A percentile compares a stretch with the other conserved stretches of the same genome.
phyloP scores from a whole-genome alignment of 495 filamentous ascomycete genomes.

The Aspergillus bertholletiae region DNA sequence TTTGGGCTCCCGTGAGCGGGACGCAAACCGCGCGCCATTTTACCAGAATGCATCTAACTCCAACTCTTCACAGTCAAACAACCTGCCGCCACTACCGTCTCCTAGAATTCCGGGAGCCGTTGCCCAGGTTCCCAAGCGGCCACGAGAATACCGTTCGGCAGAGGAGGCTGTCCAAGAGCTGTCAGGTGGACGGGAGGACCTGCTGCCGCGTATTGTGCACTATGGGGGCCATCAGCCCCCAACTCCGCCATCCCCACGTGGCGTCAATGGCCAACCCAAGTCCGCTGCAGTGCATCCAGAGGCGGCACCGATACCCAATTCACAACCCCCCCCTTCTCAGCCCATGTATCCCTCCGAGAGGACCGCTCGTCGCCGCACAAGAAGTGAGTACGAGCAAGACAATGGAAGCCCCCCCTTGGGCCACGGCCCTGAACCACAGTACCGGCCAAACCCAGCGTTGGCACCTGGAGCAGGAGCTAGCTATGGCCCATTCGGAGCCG shows the following conservation, averaged over 20 bases:
- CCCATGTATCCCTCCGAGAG: conserved; percentile 31
- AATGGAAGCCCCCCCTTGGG: conserved; percentile 49
- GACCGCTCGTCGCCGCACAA: conserved; percentile 66
- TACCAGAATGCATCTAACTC: conserved; percentile 44
- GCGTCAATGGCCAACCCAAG: conserved; percentile 30
- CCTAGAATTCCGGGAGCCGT: conserved; percentile 61
- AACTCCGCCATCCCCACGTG: conserved; percentile 81
- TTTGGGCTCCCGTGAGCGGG: conserved; percentile 50
- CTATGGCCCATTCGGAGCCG: conserved; percentile 70
- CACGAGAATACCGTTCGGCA: conserved; percentile 88
- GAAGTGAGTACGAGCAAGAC: conserved; percentile 89
- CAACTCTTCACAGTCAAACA: conserved; percentile 71
- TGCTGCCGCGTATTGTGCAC: conserved; percentile 89
- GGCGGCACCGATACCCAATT: conserved; percentile 16
- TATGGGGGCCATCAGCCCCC: conserved; percentile 88
- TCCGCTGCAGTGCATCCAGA: conserved; percentile 31
- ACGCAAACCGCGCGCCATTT: conserved; percentile 35
- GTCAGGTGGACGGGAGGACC: conserved; percentile 84
- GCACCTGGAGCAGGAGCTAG: conserved; percentile 55
- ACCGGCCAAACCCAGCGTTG: conserved; percentile 64
- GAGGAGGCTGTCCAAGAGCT: conserved; percentile 91
- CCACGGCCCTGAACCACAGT: conserved; percentile 37
- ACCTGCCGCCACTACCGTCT: conserved; percentile 61
- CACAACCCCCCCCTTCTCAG: conserved; percentile 23
- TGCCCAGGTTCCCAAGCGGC: conserved; percentile 53